phyloP scores from a whole-genome alignment of 2,329 filamentous ascomycete species.

The Pseudofabraea citricarpa region DNA sequence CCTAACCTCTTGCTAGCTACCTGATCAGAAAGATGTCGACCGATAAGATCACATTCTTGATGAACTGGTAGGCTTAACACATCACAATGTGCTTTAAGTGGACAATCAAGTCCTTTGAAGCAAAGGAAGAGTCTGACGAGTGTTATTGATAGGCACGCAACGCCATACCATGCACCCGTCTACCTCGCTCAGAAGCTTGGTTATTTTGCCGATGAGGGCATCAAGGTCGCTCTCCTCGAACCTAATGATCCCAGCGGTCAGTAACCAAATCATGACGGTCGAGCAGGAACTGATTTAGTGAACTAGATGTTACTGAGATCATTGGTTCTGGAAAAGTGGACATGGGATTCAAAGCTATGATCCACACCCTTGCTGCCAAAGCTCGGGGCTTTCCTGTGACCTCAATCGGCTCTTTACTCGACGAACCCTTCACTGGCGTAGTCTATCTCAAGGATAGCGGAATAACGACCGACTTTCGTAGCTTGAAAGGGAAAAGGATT shows the following conservation, averaged over 20 bases:
- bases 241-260: conserved; percentile 70
- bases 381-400: conserved; percentile 68
- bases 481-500: conserved; percentile 71
- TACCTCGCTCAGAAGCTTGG: conserved; percentile 74
- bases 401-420: conserved; percentile 70
- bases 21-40: conserved; percentile 61
- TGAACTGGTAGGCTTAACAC: conserved; percentile 63
- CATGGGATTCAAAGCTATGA: conserved; percentile 80
- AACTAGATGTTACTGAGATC: conserved; percentile 71
- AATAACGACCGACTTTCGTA: conserved; percentile 70
- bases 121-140: conserved; percentile 25
- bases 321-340: conserved; percentile 73
- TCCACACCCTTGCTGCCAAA: conserved; percentile 74
- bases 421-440: conserved; percentile 76
- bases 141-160: conserved; percentile 60
- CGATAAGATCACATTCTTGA: conserved; percentile 81
- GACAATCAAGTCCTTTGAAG: neutral
- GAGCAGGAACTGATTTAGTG: neutral
- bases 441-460: conserved; percentile 71
- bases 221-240: conserved; percentile 73
- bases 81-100: conserved; percentile 3
- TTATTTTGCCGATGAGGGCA: conserved; percentile 69
- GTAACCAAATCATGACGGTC: conserved; percentile 12
- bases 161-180: conserved; percentile 73
- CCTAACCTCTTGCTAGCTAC: conserved; percentile 42